A percentile compares a stretch with the other conserved stretches of the same genome.
These are phyloP conservation scores for Cordyceps cicadae DNA, from an alignment of 2,329 filamentous ascomycete species.

Conservation along the genomic window DNA sequence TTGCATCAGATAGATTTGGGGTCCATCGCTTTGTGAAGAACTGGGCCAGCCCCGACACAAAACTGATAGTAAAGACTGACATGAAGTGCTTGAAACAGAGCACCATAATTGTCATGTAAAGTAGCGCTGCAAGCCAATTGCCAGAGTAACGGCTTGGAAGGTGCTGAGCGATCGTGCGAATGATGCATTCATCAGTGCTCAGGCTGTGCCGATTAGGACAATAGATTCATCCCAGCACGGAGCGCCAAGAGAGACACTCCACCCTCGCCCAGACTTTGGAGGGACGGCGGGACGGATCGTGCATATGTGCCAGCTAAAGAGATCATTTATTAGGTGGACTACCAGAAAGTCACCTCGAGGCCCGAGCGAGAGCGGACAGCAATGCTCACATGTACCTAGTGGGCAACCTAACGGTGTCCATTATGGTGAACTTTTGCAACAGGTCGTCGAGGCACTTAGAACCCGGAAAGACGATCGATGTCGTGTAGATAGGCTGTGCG, in stretches of 20 bases:
- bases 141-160: neutral
- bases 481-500: neutral
- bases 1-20: neutral
- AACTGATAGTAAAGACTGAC: neutral
- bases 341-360: neutral
- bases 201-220: neutral
- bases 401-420: neutral
- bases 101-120: neutral
- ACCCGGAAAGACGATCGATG: neutral
- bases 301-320: neutral
- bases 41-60: neutral
- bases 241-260: neutral
- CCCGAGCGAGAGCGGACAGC: neutral
- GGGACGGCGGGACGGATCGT: constrained; percentile 6
- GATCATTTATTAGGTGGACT: constrained; percentile 4
- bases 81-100: neutral
- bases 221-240: neutral
- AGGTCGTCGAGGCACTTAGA: neutral
- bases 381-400: neutral
- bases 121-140: neutral
- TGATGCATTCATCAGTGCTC: neutral
- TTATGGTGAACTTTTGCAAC: neutral
- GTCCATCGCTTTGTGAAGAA: neutral
- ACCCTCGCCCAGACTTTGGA: neutral
- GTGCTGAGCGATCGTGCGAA: neutral